These are phyloP conservation scores for Nyssa sinensis DNA, from an alignment of 148 eudicot species.

Conservation along the genomic window DNA sequence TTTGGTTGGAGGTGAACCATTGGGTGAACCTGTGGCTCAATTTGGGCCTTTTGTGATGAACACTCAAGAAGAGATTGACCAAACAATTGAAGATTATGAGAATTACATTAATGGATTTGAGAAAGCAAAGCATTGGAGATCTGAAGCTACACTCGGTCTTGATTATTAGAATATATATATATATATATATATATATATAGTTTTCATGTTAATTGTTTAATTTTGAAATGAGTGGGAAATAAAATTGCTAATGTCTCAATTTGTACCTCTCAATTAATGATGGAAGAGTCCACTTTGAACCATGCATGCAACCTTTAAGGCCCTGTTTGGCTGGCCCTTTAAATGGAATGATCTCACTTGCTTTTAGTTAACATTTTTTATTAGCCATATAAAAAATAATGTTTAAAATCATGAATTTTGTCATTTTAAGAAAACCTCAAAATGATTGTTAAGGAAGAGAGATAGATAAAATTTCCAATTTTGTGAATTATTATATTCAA, in stretches of 20 bases:
- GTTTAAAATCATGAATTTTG: too few relatives aligned
- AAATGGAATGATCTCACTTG: too few relatives aligned
- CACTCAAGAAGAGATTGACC: slow-evolving; percentile 75
- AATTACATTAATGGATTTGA: slow-evolving; percentile 79
- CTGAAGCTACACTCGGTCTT: slow-evolving; percentile 33
- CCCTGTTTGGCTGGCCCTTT: too few relatives aligned
- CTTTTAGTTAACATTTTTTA: too few relatives aligned
- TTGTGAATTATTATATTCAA: too few relatives aligned
- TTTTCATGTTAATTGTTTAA: slow-evolving; percentile 1
- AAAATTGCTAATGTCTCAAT: not conserved
- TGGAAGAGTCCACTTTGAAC: too few relatives aligned
- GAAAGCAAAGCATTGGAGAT: slow-evolving; percentile 74
- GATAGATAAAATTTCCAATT: too few relatives aligned
- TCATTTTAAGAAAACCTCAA: too few relatives aligned
- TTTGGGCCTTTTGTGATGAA: slow-evolving; percentile 92
- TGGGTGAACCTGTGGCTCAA: slow-evolving; percentile 75
- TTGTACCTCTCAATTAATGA: not conserved
- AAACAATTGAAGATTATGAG: slow-evolving; percentile 72
- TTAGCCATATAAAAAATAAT: too few relatives aligned
- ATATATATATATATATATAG: not conserved
- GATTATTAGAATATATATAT: slow-evolving; percentile 17
- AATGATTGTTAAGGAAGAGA: too few relatives aligned
- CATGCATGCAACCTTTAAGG: too few relatives aligned
- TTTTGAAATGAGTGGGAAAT: not conserved
- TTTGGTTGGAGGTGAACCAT: slow-evolving; percentile 76